Evolutionary conservation across 208 protist genomes (phyloP).

Genomic region (Acanthamoeba polyphaga): DNA sequence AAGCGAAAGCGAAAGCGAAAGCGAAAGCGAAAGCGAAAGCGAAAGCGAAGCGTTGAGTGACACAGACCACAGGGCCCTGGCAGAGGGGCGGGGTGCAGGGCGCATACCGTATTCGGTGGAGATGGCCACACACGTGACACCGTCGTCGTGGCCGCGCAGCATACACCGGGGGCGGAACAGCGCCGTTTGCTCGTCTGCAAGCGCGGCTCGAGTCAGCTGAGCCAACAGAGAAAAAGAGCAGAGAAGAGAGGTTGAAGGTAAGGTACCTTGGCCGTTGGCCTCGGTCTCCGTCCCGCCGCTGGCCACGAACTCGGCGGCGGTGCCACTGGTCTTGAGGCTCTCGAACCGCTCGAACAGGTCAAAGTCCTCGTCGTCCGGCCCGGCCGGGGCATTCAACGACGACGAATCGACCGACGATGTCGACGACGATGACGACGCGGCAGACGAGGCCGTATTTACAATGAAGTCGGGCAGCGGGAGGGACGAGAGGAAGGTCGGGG

Average conservation of each 20-base stretch:
- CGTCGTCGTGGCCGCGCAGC: slow-evolving; percentile 60
- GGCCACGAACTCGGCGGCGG: neutral
- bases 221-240: neutral
- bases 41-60: no score
- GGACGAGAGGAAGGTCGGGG: slow-evolving; percentile 27
- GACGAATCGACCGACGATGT: neutral
- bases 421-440: neutral
- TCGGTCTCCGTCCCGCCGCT: neutral
- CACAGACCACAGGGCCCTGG: neutral
- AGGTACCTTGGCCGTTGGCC: neutral
- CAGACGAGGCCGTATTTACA: neutral
- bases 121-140: slow-evolving; percentile 52
- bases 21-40: no score
- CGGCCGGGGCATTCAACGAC: neutral
- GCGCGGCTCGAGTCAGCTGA: neutral
- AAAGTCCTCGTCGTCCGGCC: slow-evolving; percentile 41
- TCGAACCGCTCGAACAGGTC: slow-evolving; percentile 52
- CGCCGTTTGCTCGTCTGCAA: neutral
- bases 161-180: slow-evolving; percentile 26
- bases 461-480: slow-evolving; percentile 76
- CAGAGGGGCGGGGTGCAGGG: neutral
- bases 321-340: slow-evolving; percentile 15
- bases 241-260: neutral
- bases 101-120: slow-evolving; percentile 7
- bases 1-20: no score